These are phyloP conservation scores for Lichtheimia ornata DNA, from an alignment of 371 early-diverging fungal genomes.

Conservation along the genomic window DNA sequence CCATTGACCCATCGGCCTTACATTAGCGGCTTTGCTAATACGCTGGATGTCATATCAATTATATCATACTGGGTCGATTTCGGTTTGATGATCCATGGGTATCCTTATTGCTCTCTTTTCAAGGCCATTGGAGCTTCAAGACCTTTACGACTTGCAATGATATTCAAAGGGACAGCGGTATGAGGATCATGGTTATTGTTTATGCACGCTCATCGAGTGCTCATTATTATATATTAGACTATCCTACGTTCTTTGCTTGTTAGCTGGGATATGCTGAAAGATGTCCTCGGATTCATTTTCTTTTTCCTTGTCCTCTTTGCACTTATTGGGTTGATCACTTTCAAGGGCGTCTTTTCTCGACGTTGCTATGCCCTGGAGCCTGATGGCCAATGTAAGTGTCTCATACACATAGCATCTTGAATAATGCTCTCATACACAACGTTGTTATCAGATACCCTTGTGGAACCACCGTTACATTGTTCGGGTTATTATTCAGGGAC, in stretches of 20 bases:
- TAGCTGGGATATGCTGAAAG: constrained; percentile 53
- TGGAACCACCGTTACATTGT: constrained; percentile 50
- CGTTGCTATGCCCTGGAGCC: constrained; percentile 39
- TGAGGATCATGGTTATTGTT: constrained; percentile 5
- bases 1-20: constrained; percentile 35
- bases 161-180: constrained; percentile 62
- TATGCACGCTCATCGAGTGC: background rate
- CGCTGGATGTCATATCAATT: constrained; percentile 46
- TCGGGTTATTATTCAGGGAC: constrained; percentile 58
- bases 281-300: constrained; percentile 54
- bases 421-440: no score
- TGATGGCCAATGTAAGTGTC: constrained; percentile 34
- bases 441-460: constrained; percentile 31
- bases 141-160: constrained; percentile 51
- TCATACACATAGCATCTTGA: background rate
- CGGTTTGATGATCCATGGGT: constrained; percentile 42
- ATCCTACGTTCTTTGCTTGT: constrained; percentile 58
- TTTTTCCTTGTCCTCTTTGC: constrained; percentile 61
- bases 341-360: constrained; percentile 55
- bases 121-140: constrained; percentile 52
- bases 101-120: constrained; percentile 52
- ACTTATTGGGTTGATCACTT: constrained; percentile 55
- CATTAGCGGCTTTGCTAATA: constrained; percentile 47
- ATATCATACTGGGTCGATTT: constrained; percentile 58
- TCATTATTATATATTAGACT: constrained; percentile 24